Percentiles rank a stretch among this genome's conserved stretches.
Evolutionary conservation across 148 eudicot species (phyloP).

Genomic region (Dysphania ambrosioides): DNA sequence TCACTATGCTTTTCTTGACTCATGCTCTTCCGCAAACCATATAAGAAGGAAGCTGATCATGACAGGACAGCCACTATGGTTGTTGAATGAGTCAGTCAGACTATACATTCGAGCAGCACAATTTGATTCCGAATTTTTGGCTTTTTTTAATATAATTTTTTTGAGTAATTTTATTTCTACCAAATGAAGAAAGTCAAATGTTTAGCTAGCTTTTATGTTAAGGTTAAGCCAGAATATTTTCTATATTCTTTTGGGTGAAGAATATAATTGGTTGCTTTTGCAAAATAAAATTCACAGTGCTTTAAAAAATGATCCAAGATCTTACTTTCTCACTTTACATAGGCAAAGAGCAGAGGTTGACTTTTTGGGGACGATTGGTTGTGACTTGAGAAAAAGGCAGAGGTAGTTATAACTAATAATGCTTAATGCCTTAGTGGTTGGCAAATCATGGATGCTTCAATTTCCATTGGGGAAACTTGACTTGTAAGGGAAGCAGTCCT

Average conservation of each 20-base stretch:
- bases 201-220: conserved; percentile 2
- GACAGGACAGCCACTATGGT: conserved; percentile 4
- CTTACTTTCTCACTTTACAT: not conserved
- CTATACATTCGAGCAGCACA: not conserved
- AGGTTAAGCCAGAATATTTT: not conserved
- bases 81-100: conserved; percentile 13
- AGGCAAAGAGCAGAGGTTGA: conserved; percentile 27
- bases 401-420: not conserved
- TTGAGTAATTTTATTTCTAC: not conserved
- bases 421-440: not conserved
- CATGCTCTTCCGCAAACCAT: not conserved
- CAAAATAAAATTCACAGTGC: not conserved
- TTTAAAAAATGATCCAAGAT: not conserved
- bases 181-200: conserved; percentile 18
- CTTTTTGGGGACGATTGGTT: conserved; percentile 14
- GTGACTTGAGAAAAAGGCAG: not conserved
- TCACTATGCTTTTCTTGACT: not conserved
- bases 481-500: not conserved
- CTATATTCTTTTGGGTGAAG: not conserved
- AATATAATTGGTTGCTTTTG: not conserved
- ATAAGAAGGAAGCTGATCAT: not conserved
- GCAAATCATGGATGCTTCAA: not conserved
- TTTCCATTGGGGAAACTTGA: not conserved
- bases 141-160: too few species aligned
- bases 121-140: not conserved